These are phyloP conservation scores for Bimuria novae-zelandiae DNA, from an alignment of 2,329 filamentous ascomycete species.

Conservation along the genomic window DNA sequence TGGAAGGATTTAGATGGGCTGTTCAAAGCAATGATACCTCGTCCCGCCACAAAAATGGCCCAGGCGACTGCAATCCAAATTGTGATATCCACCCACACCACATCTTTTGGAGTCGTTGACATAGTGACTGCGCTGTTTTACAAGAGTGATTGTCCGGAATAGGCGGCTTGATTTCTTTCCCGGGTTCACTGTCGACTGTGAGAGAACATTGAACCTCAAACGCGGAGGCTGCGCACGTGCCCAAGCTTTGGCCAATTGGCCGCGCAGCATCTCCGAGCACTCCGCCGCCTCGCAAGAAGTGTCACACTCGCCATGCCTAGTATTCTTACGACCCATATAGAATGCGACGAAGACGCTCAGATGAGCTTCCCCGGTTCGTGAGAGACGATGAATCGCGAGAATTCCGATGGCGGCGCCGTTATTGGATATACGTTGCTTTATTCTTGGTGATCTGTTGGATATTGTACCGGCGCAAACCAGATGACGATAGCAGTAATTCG, in stretches of 20 bases:
- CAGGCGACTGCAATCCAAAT: constrained; percentile 4
- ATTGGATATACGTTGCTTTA: constrained; percentile 31
- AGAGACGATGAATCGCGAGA: constrained; percentile 18
- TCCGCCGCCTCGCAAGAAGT: constrained; percentile 20
- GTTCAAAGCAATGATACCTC: constrained; percentile 32
- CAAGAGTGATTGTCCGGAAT: too few species aligned
- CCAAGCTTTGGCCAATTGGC: background rate
- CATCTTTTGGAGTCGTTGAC: background rate
- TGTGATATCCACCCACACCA: background rate
- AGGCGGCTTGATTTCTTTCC: too few species aligned
- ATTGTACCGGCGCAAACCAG: constrained; percentile 22
- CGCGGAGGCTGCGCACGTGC: too few species aligned
- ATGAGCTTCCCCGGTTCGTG: constrained; percentile 40
- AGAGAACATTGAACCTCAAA: too few species aligned
- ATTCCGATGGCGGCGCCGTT: constrained; percentile 36
- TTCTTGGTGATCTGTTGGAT: constrained; percentile 37
- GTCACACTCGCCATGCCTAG: constrained; percentile 13
- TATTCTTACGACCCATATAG: constrained; percentile 13
- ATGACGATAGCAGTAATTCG: constrained; percentile 12
- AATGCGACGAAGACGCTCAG: constrained; percentile 42
- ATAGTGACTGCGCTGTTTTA: background rate
- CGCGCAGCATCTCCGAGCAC: constrained; percentile 18
- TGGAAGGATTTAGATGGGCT: constrained; percentile 8
- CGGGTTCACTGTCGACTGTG: too few species aligned
- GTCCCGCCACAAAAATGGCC: background rate